Conservation (phyloP, 805 yeast species). For the Yarrowia sp. region DNA sequence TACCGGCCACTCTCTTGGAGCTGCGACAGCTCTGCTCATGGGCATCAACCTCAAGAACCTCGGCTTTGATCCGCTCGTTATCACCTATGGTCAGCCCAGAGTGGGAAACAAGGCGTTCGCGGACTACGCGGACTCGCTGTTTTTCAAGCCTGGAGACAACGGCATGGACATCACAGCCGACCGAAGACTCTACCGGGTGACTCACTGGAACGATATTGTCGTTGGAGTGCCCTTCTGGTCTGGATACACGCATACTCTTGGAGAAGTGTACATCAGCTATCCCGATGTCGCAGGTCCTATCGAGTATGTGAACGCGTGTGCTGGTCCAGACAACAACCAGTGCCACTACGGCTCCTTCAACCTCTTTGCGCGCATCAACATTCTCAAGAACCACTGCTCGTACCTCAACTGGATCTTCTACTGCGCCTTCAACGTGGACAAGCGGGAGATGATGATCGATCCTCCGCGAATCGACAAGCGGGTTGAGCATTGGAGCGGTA, state of each 20-base stretch:
- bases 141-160: neutral
- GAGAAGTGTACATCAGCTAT: neutral
- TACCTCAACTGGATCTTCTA: conserved; percentile 11
- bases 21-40: conserved; percentile 59
- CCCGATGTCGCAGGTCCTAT: neutral
- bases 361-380: neutral
- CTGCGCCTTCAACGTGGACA: conserved; percentile 8
- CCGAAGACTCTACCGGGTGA: neutral
- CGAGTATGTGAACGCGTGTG: neutral
- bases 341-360: neutral
- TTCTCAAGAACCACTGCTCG: conserved; percentile 14
- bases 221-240: conserved; percentile 10
- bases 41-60: conserved; percentile 56
- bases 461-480: neutral
- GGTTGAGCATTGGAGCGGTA: neutral
- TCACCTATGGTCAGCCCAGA: conserved; percentile 63
- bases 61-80: conserved; percentile 54
- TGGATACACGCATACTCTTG: neutral
- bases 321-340: neutral
- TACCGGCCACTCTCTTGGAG: conserved; percentile 76
- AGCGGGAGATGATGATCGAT: neutral
- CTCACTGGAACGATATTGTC: conserved; percentile 6
- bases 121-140: neutral
- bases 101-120: conserved; percentile 48
- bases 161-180: neutral